phyloP scores from a whole-genome alignment of 2,329 filamentous ascomycete species.

The Balansia obtecta region DNA sequence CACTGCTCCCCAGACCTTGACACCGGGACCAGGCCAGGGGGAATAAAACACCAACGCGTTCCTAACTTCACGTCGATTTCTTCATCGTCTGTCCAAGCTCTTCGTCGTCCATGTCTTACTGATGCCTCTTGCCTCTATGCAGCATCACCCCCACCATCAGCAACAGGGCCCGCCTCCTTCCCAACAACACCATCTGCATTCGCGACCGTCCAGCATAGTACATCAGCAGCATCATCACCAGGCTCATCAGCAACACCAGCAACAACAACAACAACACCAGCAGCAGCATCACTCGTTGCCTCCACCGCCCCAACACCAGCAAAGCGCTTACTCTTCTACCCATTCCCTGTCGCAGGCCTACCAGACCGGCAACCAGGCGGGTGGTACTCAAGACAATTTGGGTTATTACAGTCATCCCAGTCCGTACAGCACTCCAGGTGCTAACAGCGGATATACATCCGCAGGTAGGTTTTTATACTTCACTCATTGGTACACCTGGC shows the following conservation, averaged over 20 bases:
- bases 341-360: slow-evolving; percentile 57
- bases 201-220: slow-evolving; percentile 59
- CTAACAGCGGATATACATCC: slow-evolving; percentile 73
- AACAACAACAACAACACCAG: slow-evolving; percentile 57
- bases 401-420: slow-evolving; percentile 69
- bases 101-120: slow-evolving; percentile 31
- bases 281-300: slow-evolving; percentile 13
- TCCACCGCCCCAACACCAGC: slow-evolving; percentile 40
- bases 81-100: slow-evolving; percentile 21
- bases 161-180: slow-evolving; percentile 59
- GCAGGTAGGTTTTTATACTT: slow-evolving; percentile 50
- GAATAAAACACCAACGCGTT: slow-evolving; percentile 39
- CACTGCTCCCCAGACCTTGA: slow-evolving; percentile 30
- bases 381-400: slow-evolving; percentile 51
- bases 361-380: slow-evolving; percentile 50
- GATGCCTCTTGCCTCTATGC: slow-evolving; percentile 50
- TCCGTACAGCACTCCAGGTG: slow-evolving; percentile 72
- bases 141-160: slow-evolving; percentile 66
- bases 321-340: slow-evolving; percentile 54
- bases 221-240: slow-evolving; percentile 42
- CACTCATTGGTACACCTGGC: not conserved
- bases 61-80: slow-evolving; percentile 28
- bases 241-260: slow-evolving; percentile 41
- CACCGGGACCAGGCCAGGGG: slow-evolving; percentile 27
- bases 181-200: slow-evolving; percentile 53